These are phyloP conservation scores for Plasmodium knowlesi DNA, from an alignment of 169 alveolate species.

Conservation along the genomic window DNA sequence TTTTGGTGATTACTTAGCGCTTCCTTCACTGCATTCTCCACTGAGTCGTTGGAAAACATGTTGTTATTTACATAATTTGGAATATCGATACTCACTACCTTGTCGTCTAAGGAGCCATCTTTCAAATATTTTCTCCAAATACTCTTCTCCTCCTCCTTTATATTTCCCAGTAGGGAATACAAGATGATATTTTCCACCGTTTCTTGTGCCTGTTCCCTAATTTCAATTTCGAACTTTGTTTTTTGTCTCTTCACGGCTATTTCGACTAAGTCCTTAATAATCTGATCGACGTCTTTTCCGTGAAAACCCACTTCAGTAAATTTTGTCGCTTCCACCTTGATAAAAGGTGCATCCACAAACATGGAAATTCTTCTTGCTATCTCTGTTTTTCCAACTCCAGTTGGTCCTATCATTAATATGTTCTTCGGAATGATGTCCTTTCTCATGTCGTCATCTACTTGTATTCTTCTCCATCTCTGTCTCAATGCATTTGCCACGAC, in stretches of 20 bases:
- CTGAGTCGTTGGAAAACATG: constrained; percentile 59
- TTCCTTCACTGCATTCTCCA: constrained; percentile 62
- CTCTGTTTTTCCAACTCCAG: constrained; percentile 94
- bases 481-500: constrained; percentile 89
- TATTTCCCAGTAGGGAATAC: constrained; percentile 80
- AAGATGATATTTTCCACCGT: constrained; percentile 81
- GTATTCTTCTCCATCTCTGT: constrained; percentile 83
- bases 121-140: constrained; percentile 82
- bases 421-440: constrained; percentile 89
- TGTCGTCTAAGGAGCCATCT: constrained; percentile 82
- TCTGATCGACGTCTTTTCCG: constrained; percentile 91
- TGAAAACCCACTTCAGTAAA: constrained; percentile 94
- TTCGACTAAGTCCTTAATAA: constrained; percentile 83
- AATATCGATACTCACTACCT: constrained; percentile 80
- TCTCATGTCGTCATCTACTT: constrained; percentile 79
- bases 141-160: constrained; percentile 80
- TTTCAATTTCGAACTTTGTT: constrained; percentile 65
- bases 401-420: constrained; percentile 90
- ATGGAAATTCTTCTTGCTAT: constrained; percentile 89
- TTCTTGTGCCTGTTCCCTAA: constrained; percentile 78
- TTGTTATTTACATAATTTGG: constrained; percentile 69
- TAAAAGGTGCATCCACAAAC: constrained; percentile 90
- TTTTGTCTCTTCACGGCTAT: constrained; percentile 73
- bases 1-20: constrained; percentile 73
- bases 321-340: constrained; percentile 93